Conservation (phyloP, 202 grass and related monocot genomes). For the Digitaria exilis region DNA sequence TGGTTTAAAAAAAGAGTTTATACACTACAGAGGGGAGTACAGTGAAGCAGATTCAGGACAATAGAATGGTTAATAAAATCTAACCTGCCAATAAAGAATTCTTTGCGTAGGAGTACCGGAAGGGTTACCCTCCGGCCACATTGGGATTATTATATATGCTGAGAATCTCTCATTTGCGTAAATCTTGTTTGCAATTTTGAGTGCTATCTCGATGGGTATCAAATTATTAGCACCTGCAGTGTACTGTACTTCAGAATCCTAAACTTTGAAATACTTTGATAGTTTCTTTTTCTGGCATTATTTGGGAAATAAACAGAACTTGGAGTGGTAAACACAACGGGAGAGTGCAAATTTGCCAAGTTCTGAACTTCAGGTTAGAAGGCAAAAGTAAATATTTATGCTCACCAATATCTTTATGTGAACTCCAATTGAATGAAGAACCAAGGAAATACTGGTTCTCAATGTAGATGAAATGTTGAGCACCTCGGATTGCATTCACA, state of each 20-base stretch:
- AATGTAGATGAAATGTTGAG: slow-evolving; percentile 90
- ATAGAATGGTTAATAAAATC: not conserved
- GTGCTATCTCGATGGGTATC: slow-evolving; percentile 85
- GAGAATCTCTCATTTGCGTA: slow-evolving; percentile 76
- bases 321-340: not conserved
- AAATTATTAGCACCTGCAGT: slow-evolving; percentile 79
- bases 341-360: not conserved
- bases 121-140: slow-evolving; percentile 93
- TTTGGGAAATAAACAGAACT: not conserved
- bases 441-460: slow-evolving; percentile 97
- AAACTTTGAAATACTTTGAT: not conserved
- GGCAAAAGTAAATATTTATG: not conserved
- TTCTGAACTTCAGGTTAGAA: not conserved
- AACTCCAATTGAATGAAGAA: slow-evolving; percentile 82
- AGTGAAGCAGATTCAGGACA: not conserved
- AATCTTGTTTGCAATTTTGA: slow-evolving; percentile 92
- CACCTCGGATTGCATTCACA: slow-evolving; percentile 80
- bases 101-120: slow-evolving; percentile 59
- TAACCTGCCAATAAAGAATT: slow-evolving; percentile 93
- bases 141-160: slow-evolving; percentile 80
- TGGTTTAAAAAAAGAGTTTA: not conserved
- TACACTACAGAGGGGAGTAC: not conserved
- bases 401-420: slow-evolving; percentile 74
- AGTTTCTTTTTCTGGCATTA: not conserved
- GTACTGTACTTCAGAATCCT: not conserved